Percentiles rank a stretch among this genome's conserved stretches.
These are phyloP conservation scores for Scedosporium apiospermum DNA, from an alignment of 2,329 filamentous ascomycete genomes.

Conservation along the genomic window DNA sequence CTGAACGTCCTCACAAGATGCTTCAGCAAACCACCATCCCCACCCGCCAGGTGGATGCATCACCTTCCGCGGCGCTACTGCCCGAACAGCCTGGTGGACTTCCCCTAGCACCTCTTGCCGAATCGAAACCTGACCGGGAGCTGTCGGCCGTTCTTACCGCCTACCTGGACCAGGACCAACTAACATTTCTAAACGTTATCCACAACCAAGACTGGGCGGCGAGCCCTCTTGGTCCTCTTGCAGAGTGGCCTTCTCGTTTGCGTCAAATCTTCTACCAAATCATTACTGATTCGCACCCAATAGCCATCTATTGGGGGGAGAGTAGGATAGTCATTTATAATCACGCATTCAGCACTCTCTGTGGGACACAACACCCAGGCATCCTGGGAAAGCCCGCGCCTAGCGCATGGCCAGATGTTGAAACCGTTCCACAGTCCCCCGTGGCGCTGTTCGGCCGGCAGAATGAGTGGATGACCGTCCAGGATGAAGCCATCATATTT, in stretches of 20 bases:
- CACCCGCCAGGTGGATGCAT: not conserved
- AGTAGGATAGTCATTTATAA: conserved; percentile 58
- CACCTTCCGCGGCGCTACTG: conserved; percentile 2
- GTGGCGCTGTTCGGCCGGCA: conserved; percentile 7
- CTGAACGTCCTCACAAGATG: conserved; percentile 22
- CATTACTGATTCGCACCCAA: conserved; percentile 35
- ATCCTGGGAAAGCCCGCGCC: conserved; percentile 52
- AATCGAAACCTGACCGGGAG: conserved; percentile 7
- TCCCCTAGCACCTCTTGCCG: conserved; percentile 3
- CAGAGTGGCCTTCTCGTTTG: conserved; percentile 35
- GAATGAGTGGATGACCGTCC: conserved; percentile 22
- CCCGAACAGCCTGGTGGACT: not conserved
- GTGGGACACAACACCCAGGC: conserved; percentile 53
- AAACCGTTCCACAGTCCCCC: not conserved
- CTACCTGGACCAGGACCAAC: conserved; percentile 8
- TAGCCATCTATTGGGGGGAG: conserved; percentile 55
- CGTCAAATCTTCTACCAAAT: conserved; percentile 34
- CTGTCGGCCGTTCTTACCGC: not conserved
- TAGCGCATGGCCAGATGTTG: conserved; percentile 49
- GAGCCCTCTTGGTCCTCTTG: conserved; percentile 36
- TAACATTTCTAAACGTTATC: conserved; percentile 25
- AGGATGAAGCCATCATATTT: conserved; percentile 37
- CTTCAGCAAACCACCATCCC: conserved; percentile 17
- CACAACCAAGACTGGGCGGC: conserved; percentile 35
- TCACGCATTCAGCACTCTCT: conserved; percentile 53